Evolutionary conservation across 768 basidiomycete species (phyloP).

Genomic region (Hemileccinum rubropunctum): DNA sequence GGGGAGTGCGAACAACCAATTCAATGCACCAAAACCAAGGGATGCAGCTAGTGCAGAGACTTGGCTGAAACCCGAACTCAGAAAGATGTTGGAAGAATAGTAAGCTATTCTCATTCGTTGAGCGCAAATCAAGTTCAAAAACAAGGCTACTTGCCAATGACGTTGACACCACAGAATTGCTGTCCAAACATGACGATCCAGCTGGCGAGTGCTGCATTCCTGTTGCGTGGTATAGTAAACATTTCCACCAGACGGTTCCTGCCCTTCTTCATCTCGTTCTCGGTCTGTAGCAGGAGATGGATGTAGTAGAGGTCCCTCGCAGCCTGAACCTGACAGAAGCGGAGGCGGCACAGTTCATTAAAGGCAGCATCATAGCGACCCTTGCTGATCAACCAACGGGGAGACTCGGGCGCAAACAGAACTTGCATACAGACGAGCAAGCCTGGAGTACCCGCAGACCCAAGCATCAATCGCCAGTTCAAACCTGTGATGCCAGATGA

Average conservation of each 20-base stretch:
- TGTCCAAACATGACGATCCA: conserved; percentile 77
- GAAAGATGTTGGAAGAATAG: conserved; percentile 78
- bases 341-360: conserved; percentile 60
- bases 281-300: conserved; percentile 65
- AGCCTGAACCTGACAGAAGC: conserved; percentile 69
- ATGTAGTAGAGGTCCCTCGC: conserved; percentile 83
- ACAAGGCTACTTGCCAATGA: conserved; percentile 33
- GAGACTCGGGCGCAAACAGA: conserved; percentile 61
- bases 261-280: conserved; percentile 54
- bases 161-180: conserved; percentile 84
- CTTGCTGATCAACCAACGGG: conserved; percentile 84
- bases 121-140: neutral
- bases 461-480: conserved; percentile 82
- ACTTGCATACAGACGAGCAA: conserved; percentile 43
- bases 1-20: conserved; percentile 65
- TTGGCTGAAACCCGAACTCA: conserved; percentile 50
- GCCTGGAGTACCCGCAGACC: conserved; percentile 62
- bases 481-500: conserved; percentile 51
- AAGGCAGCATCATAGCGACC: conserved; percentile 69
- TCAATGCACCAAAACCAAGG: conserved; percentile 65
- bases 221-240: conserved; percentile 72
- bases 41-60: conserved; percentile 61
- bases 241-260: conserved; percentile 61
- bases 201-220: conserved; percentile 59
- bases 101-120: conserved; percentile 47